Evolutionary conservation across 345 rosid species (phyloP).

Genomic region (Euphorbia tirucalli): DNA sequence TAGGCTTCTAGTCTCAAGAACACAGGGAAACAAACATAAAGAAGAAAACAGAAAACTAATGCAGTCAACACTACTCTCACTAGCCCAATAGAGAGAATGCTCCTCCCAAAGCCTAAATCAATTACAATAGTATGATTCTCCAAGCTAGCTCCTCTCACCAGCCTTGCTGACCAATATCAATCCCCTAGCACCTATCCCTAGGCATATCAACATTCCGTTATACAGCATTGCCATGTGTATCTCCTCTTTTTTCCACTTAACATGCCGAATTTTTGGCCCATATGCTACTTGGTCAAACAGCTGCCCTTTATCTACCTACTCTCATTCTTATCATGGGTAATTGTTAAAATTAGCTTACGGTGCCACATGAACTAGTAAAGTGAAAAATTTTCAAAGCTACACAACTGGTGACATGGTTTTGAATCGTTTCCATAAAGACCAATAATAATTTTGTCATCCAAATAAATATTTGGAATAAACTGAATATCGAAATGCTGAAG

Average conservation of each 20-base stretch:
- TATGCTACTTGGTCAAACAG: not conserved
- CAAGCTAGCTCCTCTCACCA: too few relatives aligned
- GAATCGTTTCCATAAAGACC: not conserved
- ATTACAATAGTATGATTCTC: too few relatives aligned
- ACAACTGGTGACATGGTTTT: not conserved
- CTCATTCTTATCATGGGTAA: not conserved
- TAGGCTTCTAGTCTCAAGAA: not conserved
- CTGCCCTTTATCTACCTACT: not conserved
- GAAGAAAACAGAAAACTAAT: not conserved
- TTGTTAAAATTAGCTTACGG: not conserved
- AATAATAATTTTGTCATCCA: constrained; percentile 2
- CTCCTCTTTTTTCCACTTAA: not conserved
- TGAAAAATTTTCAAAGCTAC: not conserved
- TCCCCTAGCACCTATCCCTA: too few relatives aligned
- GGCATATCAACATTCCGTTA: not conserved
- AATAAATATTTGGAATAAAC: not conserved
- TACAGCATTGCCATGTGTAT: not conserved
- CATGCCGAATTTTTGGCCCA: not conserved
- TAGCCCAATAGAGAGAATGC: not conserved
- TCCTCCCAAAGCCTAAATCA: not conserved
- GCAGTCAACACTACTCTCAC: not conserved
- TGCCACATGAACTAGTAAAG: not conserved
- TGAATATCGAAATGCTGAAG: not conserved
- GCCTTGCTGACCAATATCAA: too few relatives aligned
- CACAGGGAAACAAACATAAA: not conserved